A percentile compares a stretch with the other conserved stretches of the same genome.
Evolutionary conservation across 805 yeast genomes (phyloP).

Genomic region (Lipomyces lipofer): DNA sequence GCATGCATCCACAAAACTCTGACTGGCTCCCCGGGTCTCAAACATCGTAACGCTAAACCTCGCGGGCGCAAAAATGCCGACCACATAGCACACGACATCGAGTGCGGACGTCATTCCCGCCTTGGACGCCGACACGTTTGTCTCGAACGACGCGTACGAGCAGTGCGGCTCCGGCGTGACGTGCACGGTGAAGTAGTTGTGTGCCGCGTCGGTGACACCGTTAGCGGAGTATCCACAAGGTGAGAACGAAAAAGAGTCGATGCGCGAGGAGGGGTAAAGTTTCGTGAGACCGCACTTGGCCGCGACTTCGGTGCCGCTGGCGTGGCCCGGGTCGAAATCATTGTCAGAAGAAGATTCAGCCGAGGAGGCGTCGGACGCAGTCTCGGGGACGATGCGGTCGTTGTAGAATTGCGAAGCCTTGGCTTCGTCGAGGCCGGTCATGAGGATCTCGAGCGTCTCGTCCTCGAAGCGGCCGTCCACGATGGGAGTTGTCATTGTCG

Average conservation of each 20-base stretch:
- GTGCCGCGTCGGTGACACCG: slow-evolving; percentile 58
- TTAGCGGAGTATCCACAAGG: slow-evolving; percentile 97
- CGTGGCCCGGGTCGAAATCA: slow-evolving; percentile 73
- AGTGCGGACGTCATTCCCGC: slow-evolving; percentile 31
- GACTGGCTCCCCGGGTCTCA: slow-evolving; percentile 37
- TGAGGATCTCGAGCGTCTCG: slow-evolving; percentile 83
- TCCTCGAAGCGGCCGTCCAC: slow-evolving; percentile 42
- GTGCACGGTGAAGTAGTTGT: slow-evolving; percentile 77
- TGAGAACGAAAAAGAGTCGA: slow-evolving; percentile 85
- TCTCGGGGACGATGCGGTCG: slow-evolving; percentile 48
- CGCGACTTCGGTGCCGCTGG: slow-evolving; percentile 70
- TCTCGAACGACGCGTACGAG: slow-evolving; percentile 95
- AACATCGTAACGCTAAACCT: slow-evolving; percentile 67
- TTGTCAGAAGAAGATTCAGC: slow-evolving; percentile 39
- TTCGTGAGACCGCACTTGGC: slow-evolving; percentile 59
- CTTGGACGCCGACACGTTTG: slow-evolving; percentile 61
- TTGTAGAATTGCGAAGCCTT: slow-evolving; percentile 61
- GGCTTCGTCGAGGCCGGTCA: slow-evolving; percentile 74
- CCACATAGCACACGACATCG: slow-evolving; percentile 59
- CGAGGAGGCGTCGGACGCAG: slow-evolving; percentile 33
- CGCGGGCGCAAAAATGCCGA: slow-evolving; percentile 69
- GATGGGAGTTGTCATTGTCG: neutral
- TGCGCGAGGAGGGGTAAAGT: slow-evolving; percentile 49
- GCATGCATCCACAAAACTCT: slow-evolving; percentile 13
- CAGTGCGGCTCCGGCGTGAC: slow-evolving; percentile 92